Conservation (phyloP, 805 yeast genomes). For the Lachancea lanzarotensis region DNA sequence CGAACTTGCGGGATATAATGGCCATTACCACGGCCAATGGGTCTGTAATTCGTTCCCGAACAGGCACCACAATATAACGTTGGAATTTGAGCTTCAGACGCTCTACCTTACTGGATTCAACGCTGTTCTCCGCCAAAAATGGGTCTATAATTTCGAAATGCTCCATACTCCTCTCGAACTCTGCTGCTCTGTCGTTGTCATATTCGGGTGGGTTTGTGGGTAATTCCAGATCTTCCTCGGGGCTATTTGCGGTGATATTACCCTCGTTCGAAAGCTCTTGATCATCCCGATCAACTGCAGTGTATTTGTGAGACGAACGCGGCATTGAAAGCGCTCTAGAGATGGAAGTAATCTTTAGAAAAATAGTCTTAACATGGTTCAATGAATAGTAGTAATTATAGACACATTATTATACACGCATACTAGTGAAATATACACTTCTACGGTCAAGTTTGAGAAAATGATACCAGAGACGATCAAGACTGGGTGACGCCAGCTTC, state of each 20-base stretch:
- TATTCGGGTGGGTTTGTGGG: conserved; percentile 30
- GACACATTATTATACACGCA: too few relatives aligned
- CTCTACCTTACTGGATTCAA: conserved; percentile 11
- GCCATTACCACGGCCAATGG: conserved; percentile 40
- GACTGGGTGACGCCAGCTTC: too few relatives aligned
- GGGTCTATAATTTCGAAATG: conserved; percentile 42
- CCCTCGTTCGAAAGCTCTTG: conserved; percentile 1
- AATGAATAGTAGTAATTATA: neutral
- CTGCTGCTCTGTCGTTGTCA: conserved; percentile 9
- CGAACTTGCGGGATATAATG: conserved; percentile 39
- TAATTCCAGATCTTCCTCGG: conserved; percentile 12
- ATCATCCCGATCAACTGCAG: conserved; percentile 15
- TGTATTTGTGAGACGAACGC: conserved; percentile 9
- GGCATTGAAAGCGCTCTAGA: conserved; percentile 1
- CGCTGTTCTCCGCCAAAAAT: neutral
- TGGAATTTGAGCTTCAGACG: conserved; percentile 21
- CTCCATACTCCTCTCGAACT: neutral
- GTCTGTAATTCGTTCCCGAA: conserved; percentile 37
- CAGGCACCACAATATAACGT: conserved; percentile 34
- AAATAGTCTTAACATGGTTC: neutral
- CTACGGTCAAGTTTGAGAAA: too few relatives aligned
- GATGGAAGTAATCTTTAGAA: neutral
- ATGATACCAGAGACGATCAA: too few relatives aligned
- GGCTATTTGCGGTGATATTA: neutral
- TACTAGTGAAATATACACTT: too few relatives aligned